A percentile compares a stretch with the other conserved stretches of the same genome.
Conservation (phyloP, 176 grass and related monocot species). For the Tillandsia leiboldiana region DNA sequence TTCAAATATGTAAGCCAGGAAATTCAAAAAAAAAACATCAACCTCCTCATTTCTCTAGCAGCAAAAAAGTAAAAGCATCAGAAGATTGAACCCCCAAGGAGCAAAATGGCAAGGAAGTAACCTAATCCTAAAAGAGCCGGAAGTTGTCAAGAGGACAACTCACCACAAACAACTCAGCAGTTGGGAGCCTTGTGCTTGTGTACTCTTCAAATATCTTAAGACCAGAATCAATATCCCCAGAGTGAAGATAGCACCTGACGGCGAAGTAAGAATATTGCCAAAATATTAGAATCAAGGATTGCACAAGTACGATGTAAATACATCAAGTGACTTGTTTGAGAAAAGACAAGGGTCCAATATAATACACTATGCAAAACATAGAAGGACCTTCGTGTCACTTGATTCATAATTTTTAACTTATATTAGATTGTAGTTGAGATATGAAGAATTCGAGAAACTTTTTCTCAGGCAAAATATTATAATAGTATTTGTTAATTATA, state of each 20-base stretch:
- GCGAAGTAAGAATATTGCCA: background rate
- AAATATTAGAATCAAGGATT: background rate
- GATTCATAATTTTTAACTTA: no score
- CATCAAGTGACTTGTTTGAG: no score
- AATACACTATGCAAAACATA: no score
- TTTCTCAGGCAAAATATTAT: no score
- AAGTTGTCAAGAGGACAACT: constrained; percentile 26
- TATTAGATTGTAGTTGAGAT: no score
- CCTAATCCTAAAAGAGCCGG: background rate
- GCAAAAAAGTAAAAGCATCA: background rate
- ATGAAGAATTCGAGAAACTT: no score
- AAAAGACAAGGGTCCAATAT: no score
- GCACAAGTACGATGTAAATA: background rate
- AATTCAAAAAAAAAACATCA: no score
- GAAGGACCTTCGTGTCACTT: no score
- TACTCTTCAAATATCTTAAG: constrained; percentile 95
- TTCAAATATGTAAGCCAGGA: no score
- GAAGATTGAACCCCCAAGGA: background rate
- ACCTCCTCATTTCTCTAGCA: background rate
- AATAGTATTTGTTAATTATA: no score
- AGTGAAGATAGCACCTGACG: constrained; percentile 71
- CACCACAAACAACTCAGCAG: constrained; percentile 68
- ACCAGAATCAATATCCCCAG: constrained; percentile 83
- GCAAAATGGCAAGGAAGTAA: background rate
- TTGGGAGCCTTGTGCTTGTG: constrained; percentile 44